These are phyloP conservation scores for Suhomyces canberraensis DNA, from an alignment of 805 yeast species.

Conservation along the genomic window DNA sequence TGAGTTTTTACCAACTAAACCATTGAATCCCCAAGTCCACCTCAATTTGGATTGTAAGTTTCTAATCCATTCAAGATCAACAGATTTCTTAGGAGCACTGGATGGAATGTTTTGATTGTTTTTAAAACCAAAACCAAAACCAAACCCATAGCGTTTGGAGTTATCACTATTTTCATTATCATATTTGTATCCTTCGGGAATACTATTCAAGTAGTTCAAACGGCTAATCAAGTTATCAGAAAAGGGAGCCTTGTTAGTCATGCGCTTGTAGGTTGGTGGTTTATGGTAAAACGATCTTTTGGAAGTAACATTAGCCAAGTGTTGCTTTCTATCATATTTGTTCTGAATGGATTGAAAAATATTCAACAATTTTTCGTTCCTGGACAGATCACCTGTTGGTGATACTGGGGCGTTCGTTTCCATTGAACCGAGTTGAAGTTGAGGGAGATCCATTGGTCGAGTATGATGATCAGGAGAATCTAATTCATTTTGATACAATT, in stretches of 20 bases:
- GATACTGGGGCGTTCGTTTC: neutral
- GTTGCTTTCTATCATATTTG: constrained; percentile 16
- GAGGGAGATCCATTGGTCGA: neutral
- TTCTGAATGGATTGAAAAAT: constrained; percentile 18
- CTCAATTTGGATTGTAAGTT: constrained; percentile 9
- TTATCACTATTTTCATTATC: constrained; percentile 1
- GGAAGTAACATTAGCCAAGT: constrained; percentile 1
- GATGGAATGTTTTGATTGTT: neutral
- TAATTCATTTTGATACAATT: constrained; percentile 19
- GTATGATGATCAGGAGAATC: neutral
- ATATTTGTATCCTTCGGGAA: constrained; percentile 13
- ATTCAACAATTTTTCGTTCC: constrained; percentile 12
- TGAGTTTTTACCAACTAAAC: constrained; percentile 4
- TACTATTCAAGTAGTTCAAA: constrained; percentile 17
- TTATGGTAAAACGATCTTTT: constrained; percentile 11
- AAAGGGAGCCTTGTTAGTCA: constrained; percentile 13
- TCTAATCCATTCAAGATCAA: constrained; percentile 13
- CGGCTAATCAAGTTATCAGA: constrained; percentile 19
- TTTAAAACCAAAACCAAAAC: constrained; percentile 4
- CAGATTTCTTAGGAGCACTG: constrained; percentile 3
- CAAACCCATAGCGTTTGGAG: constrained; percentile 4
- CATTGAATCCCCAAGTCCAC: constrained; percentile 11
- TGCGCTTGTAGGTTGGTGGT: constrained; percentile 9
- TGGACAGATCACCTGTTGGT: neutral
- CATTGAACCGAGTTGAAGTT: neutral